phyloP scores from a whole-genome alignment of 345 rosid genomes.

The Xanthoceras sorbifolium region DNA sequence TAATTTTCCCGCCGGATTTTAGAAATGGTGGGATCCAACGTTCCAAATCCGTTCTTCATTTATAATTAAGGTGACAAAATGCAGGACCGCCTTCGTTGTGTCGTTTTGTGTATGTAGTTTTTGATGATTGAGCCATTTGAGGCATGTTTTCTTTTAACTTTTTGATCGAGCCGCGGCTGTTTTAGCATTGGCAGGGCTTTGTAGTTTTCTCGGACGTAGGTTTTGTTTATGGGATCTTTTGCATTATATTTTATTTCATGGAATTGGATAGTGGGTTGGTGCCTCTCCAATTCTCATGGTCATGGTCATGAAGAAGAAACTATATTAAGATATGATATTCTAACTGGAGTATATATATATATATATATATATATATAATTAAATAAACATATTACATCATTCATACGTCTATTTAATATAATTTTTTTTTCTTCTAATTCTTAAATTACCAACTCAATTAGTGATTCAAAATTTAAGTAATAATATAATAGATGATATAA shows the following conservation, averaged over 20 bases:
- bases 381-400: too few relatives aligned
- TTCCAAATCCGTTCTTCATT: constrained; percentile 28
- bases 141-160: not conserved
- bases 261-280: constrained; percentile 11
- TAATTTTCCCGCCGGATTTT: constrained; percentile 41
- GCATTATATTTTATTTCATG: not conserved
- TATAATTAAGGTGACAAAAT: constrained; percentile 38
- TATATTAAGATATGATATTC: too few relatives aligned
- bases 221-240: constrained; percentile 2
- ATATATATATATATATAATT: too few relatives aligned
- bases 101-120: constrained; percentile 37
- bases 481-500: too few relatives aligned
- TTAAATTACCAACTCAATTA: too few relatives aligned
- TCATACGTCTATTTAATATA: too few relatives aligned
- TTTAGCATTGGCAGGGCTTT: not conserved
- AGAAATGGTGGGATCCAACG: constrained; percentile 22
- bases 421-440: too few relatives aligned
- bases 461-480: too few relatives aligned
- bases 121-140: constrained; percentile 21
- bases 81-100: constrained; percentile 49
- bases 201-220: not conserved
- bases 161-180: constrained; percentile 3
- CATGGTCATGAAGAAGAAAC: not conserved
- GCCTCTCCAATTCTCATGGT: not conserved
- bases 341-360: not conserved